Base-by-base conservation (phyloP, 2,329 filamentous ascomycete species). In the Neofusicoccum kwambonambiense region DNA sequence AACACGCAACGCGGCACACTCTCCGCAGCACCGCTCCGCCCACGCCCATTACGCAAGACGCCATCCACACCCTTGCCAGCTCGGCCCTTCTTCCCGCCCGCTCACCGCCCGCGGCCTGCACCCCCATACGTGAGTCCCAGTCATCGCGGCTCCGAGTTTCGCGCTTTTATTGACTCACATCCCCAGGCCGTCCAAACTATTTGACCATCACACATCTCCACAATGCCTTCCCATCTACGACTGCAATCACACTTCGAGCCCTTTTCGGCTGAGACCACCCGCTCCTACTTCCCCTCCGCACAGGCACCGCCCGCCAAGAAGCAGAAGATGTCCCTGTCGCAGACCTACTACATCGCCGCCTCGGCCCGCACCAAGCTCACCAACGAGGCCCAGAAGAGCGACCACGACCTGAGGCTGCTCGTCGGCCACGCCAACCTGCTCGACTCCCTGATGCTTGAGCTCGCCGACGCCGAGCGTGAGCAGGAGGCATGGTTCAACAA, bases 401-500 rank as follows among this genome's bases (percentile, higher is more conserved):
- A 98, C 77, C 95, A 98, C 86, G 89, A 98, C 84, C 91, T 99
- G 69, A 89, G 94, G 76, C 88, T 96, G 51, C 90, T 99, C 67
- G 95, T 99, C 73, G 95, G 94, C 74, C 95, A 99, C 81, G 95
- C 95, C 83, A 99, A 98, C 86, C 90, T 98, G 54, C 91, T 99
- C 78, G 95, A 99, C 82, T 90, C 89, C 45, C 83, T 99, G 76
- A 98, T 98, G 95, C 78, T 89, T 68, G 87, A 95, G 71, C 91
- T 99, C 66, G 91, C 93, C 79, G 92, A 96, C 66, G 94, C 94
- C 75, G 95, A 98, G 84, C 88, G 89, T 72, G 93, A 97, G 79
- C 95, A 98, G 81, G 94, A 98, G 81, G 89, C 87, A 70, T 97
- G 93, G 93, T 98, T 97, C 89, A 96, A 97, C 87, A 90, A 93